Conservation (phyloP, 192 early-diverging fungal genomes). For the Diversispora epigaea region DNA sequence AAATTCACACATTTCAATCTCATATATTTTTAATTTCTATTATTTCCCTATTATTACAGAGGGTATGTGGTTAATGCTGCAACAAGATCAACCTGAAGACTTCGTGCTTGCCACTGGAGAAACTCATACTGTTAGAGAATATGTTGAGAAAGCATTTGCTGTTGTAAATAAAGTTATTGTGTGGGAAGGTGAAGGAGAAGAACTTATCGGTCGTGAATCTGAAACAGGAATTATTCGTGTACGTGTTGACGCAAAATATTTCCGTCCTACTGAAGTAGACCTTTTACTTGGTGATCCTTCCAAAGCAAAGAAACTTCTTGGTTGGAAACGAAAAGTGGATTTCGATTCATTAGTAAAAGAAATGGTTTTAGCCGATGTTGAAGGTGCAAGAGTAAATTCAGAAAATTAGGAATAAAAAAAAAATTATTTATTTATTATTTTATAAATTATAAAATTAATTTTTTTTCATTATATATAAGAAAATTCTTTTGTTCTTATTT, state of each 20-base stretch:
- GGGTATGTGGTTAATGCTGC: constrained; percentile 83
- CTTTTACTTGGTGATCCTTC: constrained; percentile 69
- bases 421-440: background rate
- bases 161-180: constrained; percentile 58
- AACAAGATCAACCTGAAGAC: constrained; percentile 70
- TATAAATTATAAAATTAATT: background rate
- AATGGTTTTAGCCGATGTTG: constrained; percentile 65
- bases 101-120: constrained; percentile 79
- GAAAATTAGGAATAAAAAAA: constrained; percentile 12
- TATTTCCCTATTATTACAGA: constrained; percentile 34
- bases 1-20: background rate
- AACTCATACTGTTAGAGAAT: constrained; percentile 75
- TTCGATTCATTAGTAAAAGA: constrained; percentile 69
- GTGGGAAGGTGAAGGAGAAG: constrained; percentile 66
- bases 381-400: constrained; percentile 35
- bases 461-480: too few species aligned
- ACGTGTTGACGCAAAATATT: constrained; percentile 71
- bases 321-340: constrained; percentile 68
- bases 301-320: constrained; percentile 64
- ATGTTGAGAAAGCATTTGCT: constrained; percentile 74
- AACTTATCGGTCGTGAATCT: constrained; percentile 59
- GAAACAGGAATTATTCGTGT: constrained; percentile 56
- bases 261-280: constrained; percentile 80
- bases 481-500: too few species aligned
- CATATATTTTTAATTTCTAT: background rate